Evolutionary conservation across 1,139 yeast species (phyloP), one percentile per base, ranked within the genome.

Genomic region (Saccharomyces hybrid): DNA sequence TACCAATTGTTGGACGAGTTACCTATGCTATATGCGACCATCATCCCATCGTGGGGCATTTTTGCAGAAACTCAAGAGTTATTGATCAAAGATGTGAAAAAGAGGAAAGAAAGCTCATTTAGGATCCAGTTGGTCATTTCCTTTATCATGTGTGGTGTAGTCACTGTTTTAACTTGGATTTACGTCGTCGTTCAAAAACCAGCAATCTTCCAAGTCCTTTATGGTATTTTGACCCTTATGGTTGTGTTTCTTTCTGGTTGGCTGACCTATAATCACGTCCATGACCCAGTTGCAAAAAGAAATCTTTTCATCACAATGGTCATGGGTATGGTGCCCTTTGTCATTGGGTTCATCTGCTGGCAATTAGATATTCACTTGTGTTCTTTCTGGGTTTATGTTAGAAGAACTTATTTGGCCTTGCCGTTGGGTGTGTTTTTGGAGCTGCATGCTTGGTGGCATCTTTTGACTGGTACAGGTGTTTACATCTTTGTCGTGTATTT

Each of bases 381-480:
- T 68, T 67, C 77, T n/a, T 69, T 72, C 42, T 84, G 89, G 72
- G 79, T 86, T 52, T 60, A 72, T 6, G 68, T 82, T 46, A 81
- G 98, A 69, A 80, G 96, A 60, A 62, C 71, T 2, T 74, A 78
- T 67, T 65, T 83, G n/a, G 96, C 96, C 2, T 79, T 90, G 75
- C 98, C 98, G 1, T 81, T 86, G 55, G 99, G 99, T 1, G 81
- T 89, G 60, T 61, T 93, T 8, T 76, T 93, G 44, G 99, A 93
- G 69, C 87, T 96, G 34, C 99, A 93, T 68, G 97, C 96, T 16
- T 93, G 98, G 98, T 93, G 99, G 99, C 99, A 93, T 68, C 74
- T 88, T 32, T 78, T 88, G 59, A 88, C 96, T 0, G 95, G 95
- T 2, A 75, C 83, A 11, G 96, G 96, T 57, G 88, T 88, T 14